Conservation (phyloP, 208 protist genomes). For the Leishmania turanica region DNA sequence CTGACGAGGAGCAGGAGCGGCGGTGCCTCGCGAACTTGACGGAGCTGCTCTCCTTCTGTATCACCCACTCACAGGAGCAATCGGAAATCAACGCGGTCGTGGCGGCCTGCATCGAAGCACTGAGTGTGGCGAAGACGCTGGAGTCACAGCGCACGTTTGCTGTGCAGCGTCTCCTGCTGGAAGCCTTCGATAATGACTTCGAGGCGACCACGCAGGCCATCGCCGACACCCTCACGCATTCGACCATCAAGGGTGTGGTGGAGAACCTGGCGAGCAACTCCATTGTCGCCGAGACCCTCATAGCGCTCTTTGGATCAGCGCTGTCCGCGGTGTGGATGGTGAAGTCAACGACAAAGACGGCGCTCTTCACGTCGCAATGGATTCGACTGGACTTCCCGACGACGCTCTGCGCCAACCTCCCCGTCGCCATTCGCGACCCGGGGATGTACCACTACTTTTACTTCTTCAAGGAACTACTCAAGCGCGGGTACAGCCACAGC, state of each 20-base stretch:
- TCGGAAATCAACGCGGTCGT: slow-evolving; percentile 19
- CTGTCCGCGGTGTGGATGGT: slow-evolving; percentile 45
- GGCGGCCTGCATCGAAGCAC: slow-evolving; percentile 18
- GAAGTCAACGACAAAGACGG: slow-evolving; percentile 40
- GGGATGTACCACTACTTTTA: slow-evolving; percentile 69
- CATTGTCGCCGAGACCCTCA: slow-evolving; percentile 63
- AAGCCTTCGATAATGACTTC: slow-evolving; percentile 66
- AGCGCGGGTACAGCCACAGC: slow-evolving; percentile 70
- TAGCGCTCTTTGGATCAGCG: slow-evolving; percentile 65
- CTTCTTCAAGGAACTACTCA: slow-evolving; percentile 69
- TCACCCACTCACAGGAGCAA: slow-evolving; percentile 21
- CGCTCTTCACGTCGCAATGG: slow-evolving; percentile 58
- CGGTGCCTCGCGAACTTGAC: slow-evolving; percentile 26
- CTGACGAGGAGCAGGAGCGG: slow-evolving; percentile 18
- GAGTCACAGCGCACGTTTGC: slow-evolving; percentile 36
- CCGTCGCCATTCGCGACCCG: slow-evolving; percentile 32
- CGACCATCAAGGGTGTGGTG: slow-evolving; percentile 39
- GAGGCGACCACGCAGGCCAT: slow-evolving; percentile 50
- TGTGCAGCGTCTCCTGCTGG: slow-evolving; percentile 63
- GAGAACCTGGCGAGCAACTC: slow-evolving; percentile 49
- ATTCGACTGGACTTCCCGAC: slow-evolving; percentile 43
- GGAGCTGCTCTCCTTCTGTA: slow-evolving; percentile 37
- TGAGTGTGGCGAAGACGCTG: slow-evolving; percentile 18
- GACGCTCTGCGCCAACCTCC: slow-evolving; percentile 34
- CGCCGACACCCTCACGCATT: slow-evolving; percentile 28